Base-by-base conservation (phyloP, 2,329 filamentous ascomycete genomes). In the Didymella glomerata region DNA sequence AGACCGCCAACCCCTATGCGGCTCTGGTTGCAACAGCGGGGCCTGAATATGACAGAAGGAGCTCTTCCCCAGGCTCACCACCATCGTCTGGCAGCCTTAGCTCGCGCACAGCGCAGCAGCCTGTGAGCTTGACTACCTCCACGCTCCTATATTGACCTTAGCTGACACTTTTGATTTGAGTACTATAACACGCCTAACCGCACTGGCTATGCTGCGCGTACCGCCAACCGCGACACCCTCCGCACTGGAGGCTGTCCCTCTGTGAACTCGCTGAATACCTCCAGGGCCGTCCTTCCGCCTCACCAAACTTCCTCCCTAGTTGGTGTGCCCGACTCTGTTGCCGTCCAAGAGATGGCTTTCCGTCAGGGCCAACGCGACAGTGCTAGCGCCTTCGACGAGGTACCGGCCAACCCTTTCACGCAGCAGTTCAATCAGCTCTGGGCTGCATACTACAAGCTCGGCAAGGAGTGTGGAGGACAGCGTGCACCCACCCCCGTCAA, bases 301-400 rank as follows among this genome's bases (percentile, higher is more conserved):
- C 40, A 42, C 5, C 49, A 49, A 7, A 18, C 41, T 4, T 41
- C 53, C n/a, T 64, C 60, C 7, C 42, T 71, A 30, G 51, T 38
- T 20, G 65, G 64, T 20, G 50, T 72, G 14, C 60, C 67, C 10
- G 66, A 71, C 53, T 34, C 52, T 22, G 48, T 65, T 1, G 60
- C 63, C 25, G 68, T 71, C 10, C 65, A 71, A 44, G 69, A 69
- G 42, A 63, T 66, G 51, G 69, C 65, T 11, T 69, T 70, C 47
- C 68, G 68, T 47, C 64, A 67, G 32, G 69, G 68, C 28, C 68
- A 69, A 40, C 51, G 60, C 16, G 64, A 68, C 24, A 45, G 44
- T 13, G 53, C 48, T 28, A 56, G 50, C 16, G 28, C 54, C 18
- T 48, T 48, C 4, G 49, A 61, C 20, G 42, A 58, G 6, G 11